Conservation (phyloP, 208 protist species). For the Endotrypanum monterogeii region DNA sequence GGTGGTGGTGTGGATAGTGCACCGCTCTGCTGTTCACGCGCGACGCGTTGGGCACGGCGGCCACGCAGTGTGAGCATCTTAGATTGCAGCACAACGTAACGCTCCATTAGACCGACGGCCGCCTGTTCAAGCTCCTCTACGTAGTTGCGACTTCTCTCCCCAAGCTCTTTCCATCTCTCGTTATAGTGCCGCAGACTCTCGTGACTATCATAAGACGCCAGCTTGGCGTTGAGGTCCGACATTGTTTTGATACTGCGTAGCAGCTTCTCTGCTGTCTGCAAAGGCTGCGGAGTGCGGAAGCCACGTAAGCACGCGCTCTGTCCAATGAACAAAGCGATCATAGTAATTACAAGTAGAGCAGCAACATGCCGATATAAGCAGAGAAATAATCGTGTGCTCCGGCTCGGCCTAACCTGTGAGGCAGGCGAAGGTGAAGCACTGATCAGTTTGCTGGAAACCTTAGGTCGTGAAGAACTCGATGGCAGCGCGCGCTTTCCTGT, state of each 20-base stretch:
- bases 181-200: constrained; percentile 31
- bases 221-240: constrained; percentile 6
- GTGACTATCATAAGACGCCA: constrained; percentile 31
- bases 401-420: not conserved
- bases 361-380: constrained; percentile 16
- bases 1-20: constrained; percentile 6
- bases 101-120: constrained; percentile 45
- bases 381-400: not conserved
- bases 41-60: constrained; percentile 42
- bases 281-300: constrained; percentile 1
- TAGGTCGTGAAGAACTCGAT: constrained; percentile 7
- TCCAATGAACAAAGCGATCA: constrained; percentile 20
- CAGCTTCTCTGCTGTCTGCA: constrained; percentile 24
- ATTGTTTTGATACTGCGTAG: constrained; percentile 22
- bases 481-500: constrained; percentile 14
- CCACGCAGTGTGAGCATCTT: constrained; percentile 52
- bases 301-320: not conserved
- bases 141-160: constrained; percentile 25
- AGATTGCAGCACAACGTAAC: constrained; percentile 57
- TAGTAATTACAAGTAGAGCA: constrained; percentile 28
- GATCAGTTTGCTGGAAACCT: constrained; percentile 10
- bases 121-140: constrained; percentile 36
- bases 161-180: constrained; percentile 21
- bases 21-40: constrained; percentile 26
- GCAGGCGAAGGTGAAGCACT: not conserved